Conservation (phyloP, 257 asterid species). For the Solanum etuberosum region DNA sequence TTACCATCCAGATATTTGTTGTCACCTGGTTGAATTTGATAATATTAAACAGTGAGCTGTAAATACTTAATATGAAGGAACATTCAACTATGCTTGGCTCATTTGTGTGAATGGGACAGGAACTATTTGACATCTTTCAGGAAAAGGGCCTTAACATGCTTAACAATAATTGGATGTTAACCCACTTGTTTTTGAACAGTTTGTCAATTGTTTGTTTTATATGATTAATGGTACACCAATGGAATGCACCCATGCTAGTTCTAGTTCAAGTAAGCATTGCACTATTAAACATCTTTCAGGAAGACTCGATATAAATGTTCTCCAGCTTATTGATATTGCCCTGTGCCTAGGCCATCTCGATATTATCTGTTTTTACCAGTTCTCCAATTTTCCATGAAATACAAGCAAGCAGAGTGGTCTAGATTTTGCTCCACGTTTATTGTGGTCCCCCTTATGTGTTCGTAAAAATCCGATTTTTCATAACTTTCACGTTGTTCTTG, state of each 20-base stretch:
- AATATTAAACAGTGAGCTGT: neutral
- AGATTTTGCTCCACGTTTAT: neutral
- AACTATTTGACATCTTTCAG: neutral
- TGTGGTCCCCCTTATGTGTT: neutral
- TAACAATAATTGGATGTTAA: neutral
- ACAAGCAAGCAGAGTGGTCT: neutral
- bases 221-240: neutral
- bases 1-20: neutral
- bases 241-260: neutral
- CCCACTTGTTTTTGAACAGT: neutral
- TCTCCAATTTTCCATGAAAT: neutral
- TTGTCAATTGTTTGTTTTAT: neutral
- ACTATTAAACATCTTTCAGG: neutral
- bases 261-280: neutral
- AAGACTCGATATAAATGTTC: neutral
- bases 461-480: neutral
- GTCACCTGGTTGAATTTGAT: neutral
- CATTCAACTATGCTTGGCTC: neutral
- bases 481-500: neutral
- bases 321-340: neutral
- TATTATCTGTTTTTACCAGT: neutral
- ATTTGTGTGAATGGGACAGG: neutral
- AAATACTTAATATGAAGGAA: neutral
- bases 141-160: neutral
- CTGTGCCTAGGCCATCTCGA: neutral